Evolutionary conservation across 345 rosid genomes (phyloP).

Genomic region (Populus pruinosa): DNA sequence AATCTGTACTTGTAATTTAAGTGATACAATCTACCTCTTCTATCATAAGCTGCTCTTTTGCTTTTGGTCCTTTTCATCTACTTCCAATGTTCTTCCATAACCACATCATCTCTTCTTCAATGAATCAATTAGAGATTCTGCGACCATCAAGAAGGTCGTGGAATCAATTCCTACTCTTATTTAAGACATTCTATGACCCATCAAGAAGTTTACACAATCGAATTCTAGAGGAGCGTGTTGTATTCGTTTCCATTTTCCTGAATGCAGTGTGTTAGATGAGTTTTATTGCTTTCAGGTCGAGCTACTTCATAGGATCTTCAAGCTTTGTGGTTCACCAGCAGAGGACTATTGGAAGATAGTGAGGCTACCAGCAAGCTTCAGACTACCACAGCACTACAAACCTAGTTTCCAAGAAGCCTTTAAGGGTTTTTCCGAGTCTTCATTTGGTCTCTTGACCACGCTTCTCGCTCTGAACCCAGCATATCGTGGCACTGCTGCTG

Average conservation of each 20-base stretch:
- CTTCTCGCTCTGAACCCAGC: slow-evolving; percentile 69
- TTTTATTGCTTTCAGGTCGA: slow-evolving; percentile 54
- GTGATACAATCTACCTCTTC: too few species aligned
- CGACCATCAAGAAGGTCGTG: background rate
- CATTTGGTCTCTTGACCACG: slow-evolving; percentile 46
- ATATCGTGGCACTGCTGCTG: slow-evolving; percentile 66
- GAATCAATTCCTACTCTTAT: background rate
- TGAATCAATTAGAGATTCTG: background rate
- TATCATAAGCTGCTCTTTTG: too few species aligned
- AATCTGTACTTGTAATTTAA: too few species aligned
- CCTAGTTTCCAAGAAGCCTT: slow-evolving; percentile 64
- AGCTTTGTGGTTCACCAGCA: slow-evolving; percentile 77
- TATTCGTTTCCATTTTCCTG: background rate
- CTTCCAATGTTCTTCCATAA: too few species aligned
- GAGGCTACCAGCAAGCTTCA: slow-evolving; percentile 64
- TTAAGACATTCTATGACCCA: background rate
- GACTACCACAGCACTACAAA: slow-evolving; percentile 67
- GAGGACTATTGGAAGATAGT: slow-evolving; percentile 79
- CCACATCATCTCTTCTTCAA: too few species aligned
- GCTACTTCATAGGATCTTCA: slow-evolving; percentile 86
- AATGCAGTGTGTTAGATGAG: background rate
- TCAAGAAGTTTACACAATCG: background rate
- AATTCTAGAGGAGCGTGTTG: background rate
- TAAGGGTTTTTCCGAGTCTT: slow-evolving; percentile 54
- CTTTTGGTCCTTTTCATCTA: too few species aligned